phyloP scores from a whole-genome alignment of 1,284 basidiomycete species.

The Rugosomyces carneus region DNA sequence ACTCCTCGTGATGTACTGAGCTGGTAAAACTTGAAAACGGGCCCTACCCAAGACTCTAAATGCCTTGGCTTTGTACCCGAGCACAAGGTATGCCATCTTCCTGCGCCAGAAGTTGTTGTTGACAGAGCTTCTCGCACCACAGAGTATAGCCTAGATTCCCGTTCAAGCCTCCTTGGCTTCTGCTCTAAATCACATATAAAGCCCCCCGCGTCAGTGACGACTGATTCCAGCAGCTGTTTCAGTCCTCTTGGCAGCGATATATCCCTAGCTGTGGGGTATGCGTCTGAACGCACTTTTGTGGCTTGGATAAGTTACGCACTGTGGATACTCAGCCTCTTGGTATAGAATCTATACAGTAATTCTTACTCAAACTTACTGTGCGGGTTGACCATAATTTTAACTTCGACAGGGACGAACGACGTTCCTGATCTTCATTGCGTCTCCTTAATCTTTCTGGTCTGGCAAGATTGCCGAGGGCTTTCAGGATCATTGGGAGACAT shows the following conservation, averaged over 20 bases:
- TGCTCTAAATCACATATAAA: too few relatives aligned
- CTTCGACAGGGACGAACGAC: background rate
- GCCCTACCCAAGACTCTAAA: background rate
- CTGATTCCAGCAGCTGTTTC: too few relatives aligned
- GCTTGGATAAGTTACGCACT: too few relatives aligned
- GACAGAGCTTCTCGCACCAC: background rate
- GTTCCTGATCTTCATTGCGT: constrained; percentile 4
- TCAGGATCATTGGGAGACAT: background rate
- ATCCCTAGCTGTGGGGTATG: too few relatives aligned
- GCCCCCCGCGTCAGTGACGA: too few relatives aligned
- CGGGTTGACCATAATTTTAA: background rate
- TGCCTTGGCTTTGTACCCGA: background rate
- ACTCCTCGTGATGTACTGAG: too few relatives aligned
- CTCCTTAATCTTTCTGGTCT: background rate
- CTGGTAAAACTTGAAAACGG: background rate
- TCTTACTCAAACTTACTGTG: background rate
- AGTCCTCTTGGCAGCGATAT: too few relatives aligned
- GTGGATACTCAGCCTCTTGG: too few relatives aligned
- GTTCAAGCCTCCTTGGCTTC: too few relatives aligned
- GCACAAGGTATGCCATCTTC: background rate
- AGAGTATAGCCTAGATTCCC: too few relatives aligned
- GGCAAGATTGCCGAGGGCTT: constrained; percentile 4
- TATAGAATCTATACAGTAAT: background rate
- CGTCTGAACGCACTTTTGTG: too few relatives aligned
- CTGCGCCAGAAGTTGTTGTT: background rate